Conservation (phyloP, 306 rosid genomes). For the Datisca glomerata region DNA sequence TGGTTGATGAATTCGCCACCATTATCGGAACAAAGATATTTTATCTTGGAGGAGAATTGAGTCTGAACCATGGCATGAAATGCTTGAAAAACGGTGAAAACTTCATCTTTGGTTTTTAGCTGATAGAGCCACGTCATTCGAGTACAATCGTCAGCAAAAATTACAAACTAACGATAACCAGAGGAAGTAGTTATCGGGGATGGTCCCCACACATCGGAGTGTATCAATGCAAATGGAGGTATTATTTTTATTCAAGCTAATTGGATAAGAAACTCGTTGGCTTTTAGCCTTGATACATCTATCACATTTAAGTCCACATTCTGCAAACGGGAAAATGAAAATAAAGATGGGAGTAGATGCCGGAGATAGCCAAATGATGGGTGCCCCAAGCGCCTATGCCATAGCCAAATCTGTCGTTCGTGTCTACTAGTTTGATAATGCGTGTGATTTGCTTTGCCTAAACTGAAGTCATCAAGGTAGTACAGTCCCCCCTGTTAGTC, state of each 20-base stretch:
- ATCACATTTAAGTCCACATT: neutral
- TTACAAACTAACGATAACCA: neutral
- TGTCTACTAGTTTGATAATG: neutral
- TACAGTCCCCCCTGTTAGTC: conserved; percentile 3
- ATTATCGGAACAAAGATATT: neutral
- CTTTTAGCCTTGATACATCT: neutral
- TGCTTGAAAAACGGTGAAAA: neutral
- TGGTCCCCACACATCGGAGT: conserved; percentile 2
- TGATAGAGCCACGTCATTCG: conserved; percentile 3
- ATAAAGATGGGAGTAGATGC: neutral
- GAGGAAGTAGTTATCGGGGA: neutral
- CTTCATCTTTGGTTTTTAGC: neutral
- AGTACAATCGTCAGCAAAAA: conserved; percentile 4
- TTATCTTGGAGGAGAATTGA: neutral
- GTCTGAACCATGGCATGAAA: no score
- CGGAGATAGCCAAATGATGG: conserved; percentile 7
- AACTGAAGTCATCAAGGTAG: neutral
- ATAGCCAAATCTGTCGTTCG: conserved; percentile 3
- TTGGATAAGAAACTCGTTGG: neutral
- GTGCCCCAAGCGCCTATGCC: conserved; percentile 6
- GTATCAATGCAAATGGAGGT: neutral
- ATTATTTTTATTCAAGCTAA: conserved; percentile 4
- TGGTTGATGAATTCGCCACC: neutral
- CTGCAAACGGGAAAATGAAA: neutral
- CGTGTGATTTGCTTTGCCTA: neutral